Base-by-base conservation (phyloP, 108 stramenopile species). In the Skeletonema marinoi region DNA sequence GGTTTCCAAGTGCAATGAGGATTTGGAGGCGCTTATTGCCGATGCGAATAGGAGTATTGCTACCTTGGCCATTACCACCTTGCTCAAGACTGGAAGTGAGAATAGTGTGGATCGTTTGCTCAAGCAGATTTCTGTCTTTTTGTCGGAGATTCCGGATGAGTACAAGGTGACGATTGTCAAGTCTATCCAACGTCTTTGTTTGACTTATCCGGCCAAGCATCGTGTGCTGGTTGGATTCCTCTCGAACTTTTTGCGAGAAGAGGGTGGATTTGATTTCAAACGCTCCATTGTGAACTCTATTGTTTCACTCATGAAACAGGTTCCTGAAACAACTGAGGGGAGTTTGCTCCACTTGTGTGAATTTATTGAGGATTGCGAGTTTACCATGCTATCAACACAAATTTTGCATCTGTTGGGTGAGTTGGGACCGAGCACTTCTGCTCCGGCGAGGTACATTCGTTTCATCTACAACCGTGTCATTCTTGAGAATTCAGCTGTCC, bases 111-210 rank as follows among this genome's bases (percentile, higher is more conserved):
- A 98, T 73, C 91, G 97, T 11, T 78, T 99, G 19, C 89, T 99
- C 86, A 98, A 98, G 79, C 98, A 99, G 78, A 99, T 99, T 66
- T 95, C 96, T 3, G 88, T 96, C 19, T 99, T 99, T 82, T 89
- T 99, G 88, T 95, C 95, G 3, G 98, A 99, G 76, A 98, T 99
- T 65, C 93, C 96, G 17, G 99, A 99, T 75, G 99, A 99, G 78
- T 99, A 98, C 95, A 99, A 95, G 80, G 90, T 94, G 62, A 90
- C 90, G 25, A 91, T 97, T 56, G 95, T 96, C 42, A 76, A 78
- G 32, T 88, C 89, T 16, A 84, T 97, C 32, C 89, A 90, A 31
- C 88, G 91, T 58, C 81, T 96, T 11, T 92, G 91, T 80, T 65
- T 96, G 17, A 92, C 88, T 36, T 96, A 94, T 75, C 95, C 97